These are phyloP conservation scores for Lepidium aucheri DNA, from an alignment of 345 rosid genomes.

Conservation along the genomic window DNA sequence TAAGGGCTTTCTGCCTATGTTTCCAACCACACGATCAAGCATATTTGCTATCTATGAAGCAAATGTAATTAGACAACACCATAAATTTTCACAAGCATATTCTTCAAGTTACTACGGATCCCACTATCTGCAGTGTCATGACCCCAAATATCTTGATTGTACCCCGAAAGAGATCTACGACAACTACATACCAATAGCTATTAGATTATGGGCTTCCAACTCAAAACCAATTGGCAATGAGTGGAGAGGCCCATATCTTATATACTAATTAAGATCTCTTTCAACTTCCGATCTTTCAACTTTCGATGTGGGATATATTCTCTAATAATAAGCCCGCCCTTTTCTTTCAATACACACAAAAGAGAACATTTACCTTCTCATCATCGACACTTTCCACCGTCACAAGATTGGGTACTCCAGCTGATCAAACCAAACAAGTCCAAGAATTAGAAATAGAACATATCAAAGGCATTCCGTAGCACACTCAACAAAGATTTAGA, in stretches of 20 bases:
- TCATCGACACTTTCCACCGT: slow-evolving; percentile 86
- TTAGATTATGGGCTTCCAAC: too few relatives aligned
- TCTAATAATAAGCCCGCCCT: not conserved
- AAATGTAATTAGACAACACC: not conserved
- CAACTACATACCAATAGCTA: not conserved
- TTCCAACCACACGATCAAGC: slow-evolving; percentile 62
- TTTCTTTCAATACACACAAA: not conserved
- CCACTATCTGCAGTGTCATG: not conserved
- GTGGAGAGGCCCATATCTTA: too few relatives aligned
- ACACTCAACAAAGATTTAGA: not conserved
- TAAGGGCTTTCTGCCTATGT: slow-evolving; percentile 68
- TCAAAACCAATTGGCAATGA: too few relatives aligned
- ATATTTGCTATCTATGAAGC: slow-evolving; percentile 73
- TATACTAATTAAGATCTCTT: too few relatives aligned
- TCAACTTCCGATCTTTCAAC: too few relatives aligned
- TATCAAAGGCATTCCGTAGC: not conserved
- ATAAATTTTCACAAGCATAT: not conserved
- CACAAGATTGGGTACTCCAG: slow-evolving; percentile 81
- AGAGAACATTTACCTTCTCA: slow-evolving; percentile 51
- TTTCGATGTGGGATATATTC: too few relatives aligned
- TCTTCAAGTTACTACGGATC: not conserved
- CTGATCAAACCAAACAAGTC: slow-evolving; percentile 32
- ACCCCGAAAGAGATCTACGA: not conserved
- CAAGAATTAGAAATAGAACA: not conserved
- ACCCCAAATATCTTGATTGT: not conserved